phyloP scores from a whole-genome alignment of 345 rosid species.

The Tarenaya hassleriana region DNA sequence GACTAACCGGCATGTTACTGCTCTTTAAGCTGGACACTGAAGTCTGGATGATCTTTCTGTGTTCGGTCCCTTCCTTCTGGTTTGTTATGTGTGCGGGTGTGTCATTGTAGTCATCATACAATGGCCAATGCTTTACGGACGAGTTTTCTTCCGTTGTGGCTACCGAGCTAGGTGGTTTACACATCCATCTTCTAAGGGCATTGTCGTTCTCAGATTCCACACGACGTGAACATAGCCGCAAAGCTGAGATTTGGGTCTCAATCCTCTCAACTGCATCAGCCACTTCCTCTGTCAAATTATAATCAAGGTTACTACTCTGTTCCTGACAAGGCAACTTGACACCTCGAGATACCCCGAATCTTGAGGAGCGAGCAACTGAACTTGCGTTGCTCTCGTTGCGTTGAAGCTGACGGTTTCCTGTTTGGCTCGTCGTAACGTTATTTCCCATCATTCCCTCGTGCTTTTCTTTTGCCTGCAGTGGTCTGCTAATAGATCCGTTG shows the following conservation, averaged over 20 bases:
- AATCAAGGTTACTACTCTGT: background rate
- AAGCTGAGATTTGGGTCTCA: slow-evolving; percentile 34
- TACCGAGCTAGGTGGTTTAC: background rate
- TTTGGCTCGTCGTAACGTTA: slow-evolving; percentile 1
- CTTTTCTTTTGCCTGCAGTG: background rate
- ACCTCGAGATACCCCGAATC: slow-evolving; percentile 4
- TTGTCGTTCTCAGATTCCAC: slow-evolving; percentile 6
- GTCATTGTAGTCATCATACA: background rate
- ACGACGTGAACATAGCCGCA: slow-evolving; percentile 26
- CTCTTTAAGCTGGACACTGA: slow-evolving; percentile 16
- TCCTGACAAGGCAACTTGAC: background rate
- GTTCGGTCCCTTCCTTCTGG: slow-evolving; percentile 12
- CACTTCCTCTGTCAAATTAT: slow-evolving; percentile 23
- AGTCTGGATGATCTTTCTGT: slow-evolving; percentile 15
- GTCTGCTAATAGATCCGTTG: background rate
- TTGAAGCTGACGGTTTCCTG: background rate
- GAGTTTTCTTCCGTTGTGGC: slow-evolving; percentile 5
- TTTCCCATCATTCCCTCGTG: background rate
- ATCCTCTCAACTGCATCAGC: slow-evolving; percentile 35
- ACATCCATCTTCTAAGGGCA: background rate
- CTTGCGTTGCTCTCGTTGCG: slow-evolving; percentile 1
- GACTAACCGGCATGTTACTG: too few species aligned
- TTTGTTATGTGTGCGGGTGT: background rate
- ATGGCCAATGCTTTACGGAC: slow-evolving; percentile 11
- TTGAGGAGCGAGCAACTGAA: slow-evolving; percentile 16